These are phyloP conservation scores for Corniculantispora saksenae DNA, from an alignment of 2,329 filamentous ascomycete species.

Conservation along the genomic window DNA sequence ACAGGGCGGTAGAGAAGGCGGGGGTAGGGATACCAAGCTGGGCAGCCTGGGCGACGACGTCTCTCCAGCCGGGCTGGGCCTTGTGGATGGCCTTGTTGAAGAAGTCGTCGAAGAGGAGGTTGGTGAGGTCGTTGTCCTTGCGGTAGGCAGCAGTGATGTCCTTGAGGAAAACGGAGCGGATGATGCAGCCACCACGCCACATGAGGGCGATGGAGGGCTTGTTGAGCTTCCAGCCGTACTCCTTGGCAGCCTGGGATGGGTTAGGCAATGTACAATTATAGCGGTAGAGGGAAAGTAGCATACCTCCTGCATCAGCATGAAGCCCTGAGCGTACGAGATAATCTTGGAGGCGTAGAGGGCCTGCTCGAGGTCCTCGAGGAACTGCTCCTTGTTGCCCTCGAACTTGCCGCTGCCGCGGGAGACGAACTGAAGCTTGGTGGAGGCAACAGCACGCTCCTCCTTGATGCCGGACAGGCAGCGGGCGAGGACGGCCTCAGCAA, in stretches of 20 bases:
- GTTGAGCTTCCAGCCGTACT: slow-evolving; percentile 98
- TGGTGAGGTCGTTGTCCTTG: slow-evolving; percentile 90
- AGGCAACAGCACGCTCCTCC: slow-evolving; percentile 83
- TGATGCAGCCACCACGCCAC: slow-evolving; percentile 99
- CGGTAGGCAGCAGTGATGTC: slow-evolving; percentile 98
- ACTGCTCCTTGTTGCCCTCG: slow-evolving; percentile 85
- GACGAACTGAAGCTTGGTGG: slow-evolving; percentile 70
- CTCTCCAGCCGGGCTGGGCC: slow-evolving; percentile 89
- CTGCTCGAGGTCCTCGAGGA: slow-evolving; percentile 97
- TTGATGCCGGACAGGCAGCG: slow-evolving; percentile 95
- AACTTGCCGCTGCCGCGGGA: slow-evolving; percentile 76
- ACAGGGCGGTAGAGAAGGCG: slow-evolving; percentile 93
- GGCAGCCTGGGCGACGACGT: slow-evolving; percentile 87
- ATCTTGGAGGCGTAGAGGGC: slow-evolving; percentile 99
- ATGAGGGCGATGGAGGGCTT: slow-evolving; percentile 99
- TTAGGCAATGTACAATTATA: not conserved
- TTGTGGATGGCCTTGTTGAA: slow-evolving; percentile 99
- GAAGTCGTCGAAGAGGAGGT: slow-evolving; percentile 98
- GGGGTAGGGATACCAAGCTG: slow-evolving; percentile 94
- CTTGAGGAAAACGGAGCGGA: slow-evolving; percentile 99
- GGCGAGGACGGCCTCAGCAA: slow-evolving; percentile 93
- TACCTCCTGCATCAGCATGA: slow-evolving; percentile 99
- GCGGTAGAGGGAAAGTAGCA: slow-evolving; percentile 34
- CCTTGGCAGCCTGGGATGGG: slow-evolving; percentile 74
- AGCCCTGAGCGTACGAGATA: slow-evolving; percentile 98